A percentile compares a stretch with the other conserved stretches of the same genome.
Evolutionary conservation across 2,329 filamentous ascomycete genomes (phyloP).

Genomic region (Volutella citrinella): DNA sequence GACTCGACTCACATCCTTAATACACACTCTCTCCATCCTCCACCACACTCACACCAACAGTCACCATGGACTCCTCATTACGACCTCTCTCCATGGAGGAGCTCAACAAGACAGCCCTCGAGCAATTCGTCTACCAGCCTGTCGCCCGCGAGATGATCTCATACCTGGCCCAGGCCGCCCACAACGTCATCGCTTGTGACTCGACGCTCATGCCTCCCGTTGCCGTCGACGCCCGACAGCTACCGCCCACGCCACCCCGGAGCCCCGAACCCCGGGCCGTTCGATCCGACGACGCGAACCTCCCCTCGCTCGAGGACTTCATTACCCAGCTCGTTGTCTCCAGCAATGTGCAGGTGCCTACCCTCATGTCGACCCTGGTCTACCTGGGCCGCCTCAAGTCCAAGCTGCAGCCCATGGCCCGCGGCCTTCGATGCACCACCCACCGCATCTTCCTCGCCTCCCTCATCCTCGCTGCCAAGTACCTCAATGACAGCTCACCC

Average conservation of each 20-base stretch:
- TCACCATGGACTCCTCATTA: constrained; percentile 28
- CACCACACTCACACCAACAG: too few species aligned
- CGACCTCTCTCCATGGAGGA: constrained; percentile 47
- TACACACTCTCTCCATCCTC: too few species aligned
- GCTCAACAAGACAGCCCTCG: constrained; percentile 71
- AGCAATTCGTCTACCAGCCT: constrained; percentile 75
- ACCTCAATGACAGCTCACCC: constrained; percentile 95
- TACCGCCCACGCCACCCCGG: constrained; percentile 49
- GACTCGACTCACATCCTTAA: constrained; percentile 10
- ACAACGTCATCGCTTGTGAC: constrained; percentile 79
- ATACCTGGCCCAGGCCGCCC: constrained; percentile 72
- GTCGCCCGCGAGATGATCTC: constrained; percentile 74
- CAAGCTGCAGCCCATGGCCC: constrained; percentile 87
- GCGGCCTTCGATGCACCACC: constrained; percentile 92
- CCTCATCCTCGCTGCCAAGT: constrained; percentile 88
- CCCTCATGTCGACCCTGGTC: constrained; percentile 93
- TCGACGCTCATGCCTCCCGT: constrained; percentile 50
- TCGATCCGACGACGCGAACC: constrained; percentile 45
- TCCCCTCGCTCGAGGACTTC: constrained; percentile 86
- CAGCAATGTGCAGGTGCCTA: constrained; percentile 95
- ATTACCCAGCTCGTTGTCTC: constrained; percentile 87
- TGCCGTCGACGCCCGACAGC: constrained; percentile 30
- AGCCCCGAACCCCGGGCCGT: constrained; percentile 48
- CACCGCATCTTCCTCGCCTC: constrained; percentile 95
- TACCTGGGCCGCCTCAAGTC: constrained; percentile 84